Evolutionary conservation across 1,284 basidiomycete genomes (phyloP).

Genomic region (Leccinum subfulvum): DNA sequence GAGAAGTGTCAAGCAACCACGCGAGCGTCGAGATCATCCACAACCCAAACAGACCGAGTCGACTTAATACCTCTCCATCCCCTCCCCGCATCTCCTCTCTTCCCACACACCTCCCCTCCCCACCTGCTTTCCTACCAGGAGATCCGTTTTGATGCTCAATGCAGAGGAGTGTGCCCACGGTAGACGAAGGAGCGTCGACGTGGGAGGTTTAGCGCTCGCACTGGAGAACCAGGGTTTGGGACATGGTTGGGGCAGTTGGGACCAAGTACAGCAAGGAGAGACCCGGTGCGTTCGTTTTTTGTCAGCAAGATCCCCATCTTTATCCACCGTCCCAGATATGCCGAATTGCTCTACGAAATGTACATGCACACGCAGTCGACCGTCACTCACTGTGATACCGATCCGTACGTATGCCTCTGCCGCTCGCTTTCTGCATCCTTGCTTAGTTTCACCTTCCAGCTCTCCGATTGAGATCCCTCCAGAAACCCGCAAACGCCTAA

Average conservation of each 20-base stretch:
- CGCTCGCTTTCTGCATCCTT: slow-evolving; percentile 1
- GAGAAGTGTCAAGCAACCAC: slow-evolving; percentile 38
- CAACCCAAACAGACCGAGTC: slow-evolving; percentile 18
- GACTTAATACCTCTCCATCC: slow-evolving; percentile 9
- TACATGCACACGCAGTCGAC: slow-evolving; percentile 73
- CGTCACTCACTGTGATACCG: slow-evolving; percentile 57
- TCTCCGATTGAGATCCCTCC: slow-evolving; percentile 35
- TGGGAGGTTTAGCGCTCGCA: slow-evolving; percentile 80
- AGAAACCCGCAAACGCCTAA: slow-evolving; percentile 50
- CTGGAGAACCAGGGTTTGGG: slow-evolving; percentile 62
- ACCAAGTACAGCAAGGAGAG: slow-evolving; percentile 49
- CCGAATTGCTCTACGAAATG: slow-evolving; percentile 81
- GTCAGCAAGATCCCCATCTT: slow-evolving; percentile 3
- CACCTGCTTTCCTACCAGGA: neutral
- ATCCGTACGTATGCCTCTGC: slow-evolving; percentile 39
- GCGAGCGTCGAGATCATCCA: slow-evolving; percentile 37
- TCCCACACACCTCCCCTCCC: neutral
- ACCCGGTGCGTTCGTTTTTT: slow-evolving; percentile 49
- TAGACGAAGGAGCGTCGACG: slow-evolving; percentile 77
- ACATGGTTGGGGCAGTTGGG: slow-evolving; percentile 74
- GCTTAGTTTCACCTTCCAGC: slow-evolving; percentile 32
- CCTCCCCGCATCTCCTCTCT: slow-evolving; percentile 1
- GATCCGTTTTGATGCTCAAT: slow-evolving; percentile 23
- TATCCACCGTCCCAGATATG: slow-evolving; percentile 44
- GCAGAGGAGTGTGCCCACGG: slow-evolving; percentile 31